Base-by-base conservation (phyloP, 176 grass and related monocot genomes). In the Raddia guianensis region DNA sequence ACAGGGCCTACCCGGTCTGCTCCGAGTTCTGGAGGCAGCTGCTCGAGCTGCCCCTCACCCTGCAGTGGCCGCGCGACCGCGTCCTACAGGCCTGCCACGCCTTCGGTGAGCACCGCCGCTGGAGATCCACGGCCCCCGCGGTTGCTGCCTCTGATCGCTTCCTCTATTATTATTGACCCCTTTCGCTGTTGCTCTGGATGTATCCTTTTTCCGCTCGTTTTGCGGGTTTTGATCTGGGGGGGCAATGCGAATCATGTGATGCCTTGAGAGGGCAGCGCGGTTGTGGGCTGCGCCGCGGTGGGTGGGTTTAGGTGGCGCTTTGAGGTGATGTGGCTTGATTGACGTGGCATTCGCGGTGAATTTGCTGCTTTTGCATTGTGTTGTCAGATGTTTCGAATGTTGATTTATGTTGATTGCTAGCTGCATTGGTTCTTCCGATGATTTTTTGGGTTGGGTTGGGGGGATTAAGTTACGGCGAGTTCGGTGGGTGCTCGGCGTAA, bases 11-110 rank as follows among this genome's bases (percentile, higher is more conserved):
- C 86, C 90, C 92, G 51, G 59, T 93, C 86, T 90, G 90, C 63
- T 95, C 92, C 49, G 96, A 95, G 84, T 95, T 99, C 90, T 99
- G 96, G 96, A 86, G 66, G 68, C 86, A 93, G 82, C 92, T 95
- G 77, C 92, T 99, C 40, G 86, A 95, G 87, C 86, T 99, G 75
- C 96, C 96, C 49, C 90, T 99, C 76, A 88, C 93, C 63, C 89
- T 83, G 71, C 90, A 93, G 80, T 99, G 96, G 92, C 96, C 96
- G 57, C 88, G 91, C 43, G 83, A 95, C 49, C 92, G 92, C 47
- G 96, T 99, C 48, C 91, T 99, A 83, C 86, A 95, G 85, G 96
- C 92, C 16, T 99, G 96, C 62, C 86, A 86, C 73, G 84, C 91
- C 45, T 99, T 95, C 53, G 96, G 96, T 99, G 46, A 85, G 92